These are phyloP conservation scores for Lenwebbia sp. DNA, from an alignment of 345 rosid genomes.

Conservation along the genomic window DNA sequence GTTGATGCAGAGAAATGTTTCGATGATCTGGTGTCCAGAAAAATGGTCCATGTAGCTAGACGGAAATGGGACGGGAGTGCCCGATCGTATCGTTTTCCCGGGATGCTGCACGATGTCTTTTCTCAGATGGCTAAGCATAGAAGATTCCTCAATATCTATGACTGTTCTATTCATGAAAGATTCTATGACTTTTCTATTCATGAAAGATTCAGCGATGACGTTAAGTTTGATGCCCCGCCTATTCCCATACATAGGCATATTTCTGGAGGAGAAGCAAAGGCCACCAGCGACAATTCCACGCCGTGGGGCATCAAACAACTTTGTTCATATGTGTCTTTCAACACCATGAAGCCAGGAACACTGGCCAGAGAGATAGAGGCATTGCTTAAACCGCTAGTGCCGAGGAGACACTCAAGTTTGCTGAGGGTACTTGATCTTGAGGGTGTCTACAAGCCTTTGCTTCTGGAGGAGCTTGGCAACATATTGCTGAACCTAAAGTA, in stretches of 20 bases:
- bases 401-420: background rate
- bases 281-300: background rate
- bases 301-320: background rate
- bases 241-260: background rate
- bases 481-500: constrained; percentile 8
- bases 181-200: no score
- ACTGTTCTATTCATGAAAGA: background rate
- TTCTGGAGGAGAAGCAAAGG: background rate
- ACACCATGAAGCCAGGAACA: background rate
- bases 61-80: constrained; percentile 10
- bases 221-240: rapidly evolving
- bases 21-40: background rate
- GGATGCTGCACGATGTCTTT: background rate
- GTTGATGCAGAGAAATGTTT: background rate
- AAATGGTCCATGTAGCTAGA: constrained; percentile 5
- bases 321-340: constrained; percentile 10
- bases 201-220: background rate
- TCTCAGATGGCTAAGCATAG: background rate
- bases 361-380: constrained; percentile 2
- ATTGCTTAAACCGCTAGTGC: background rate
- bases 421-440: constrained; percentile 24
- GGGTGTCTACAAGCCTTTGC: constrained; percentile 15
- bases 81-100: constrained; percentile 4
- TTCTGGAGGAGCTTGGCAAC: constrained; percentile 11
- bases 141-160: background rate